Base-by-base conservation (phyloP, 108 stramenopile species). In the Stephanodiscus minutulus region DNA sequence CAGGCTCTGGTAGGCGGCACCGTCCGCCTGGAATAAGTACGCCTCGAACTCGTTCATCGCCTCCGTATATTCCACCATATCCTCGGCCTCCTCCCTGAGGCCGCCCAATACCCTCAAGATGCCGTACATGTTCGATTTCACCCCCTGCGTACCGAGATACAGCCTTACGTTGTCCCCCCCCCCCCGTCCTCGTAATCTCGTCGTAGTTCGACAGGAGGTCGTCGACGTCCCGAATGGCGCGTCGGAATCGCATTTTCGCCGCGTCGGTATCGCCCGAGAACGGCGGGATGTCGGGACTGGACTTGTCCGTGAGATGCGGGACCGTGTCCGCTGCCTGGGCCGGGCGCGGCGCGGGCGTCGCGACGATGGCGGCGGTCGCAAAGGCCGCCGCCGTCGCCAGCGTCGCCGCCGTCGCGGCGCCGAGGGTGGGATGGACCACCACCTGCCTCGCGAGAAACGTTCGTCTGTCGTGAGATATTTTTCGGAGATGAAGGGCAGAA, bases 101-200 rank as follows among this genome's bases (percentile, higher is more conserved):
- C 43, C 7, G 55, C 83, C 86, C 3, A 88, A 39, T 35, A 87
- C 83, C 31, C 83, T 82, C 31, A 64, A 37, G 18, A 89, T 82
- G 1, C 88, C 88, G 77, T 81, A 89, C 84, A 89, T 76, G 39
- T 75, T 48, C 27, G 74, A 72, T 17, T 70, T 81, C 7, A 86
- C 75, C 22, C 86, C 86, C 36, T 79, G 77, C 3, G 88, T 89
- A 4, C 88, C 88, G 6, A 89, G 61, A 37, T 84, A 85, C 13
- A 73, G 68, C 41, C 88, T 57, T 12, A 89, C 84, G 37, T 82
- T 75, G 63, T 89, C 88, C 36, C 88, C 88, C 88, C 36, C 88
- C 88, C 31, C 57, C 52, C 7, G 25, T 60, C 13, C 61, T 74
- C 9, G 74, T 49, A 8, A 85, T 83, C 31, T 71, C 71, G n/a